phyloP scores from a whole-genome alignment of 2,329 filamentous ascomycete genomes.

The Rhynchosporium graminicola region DNA sequence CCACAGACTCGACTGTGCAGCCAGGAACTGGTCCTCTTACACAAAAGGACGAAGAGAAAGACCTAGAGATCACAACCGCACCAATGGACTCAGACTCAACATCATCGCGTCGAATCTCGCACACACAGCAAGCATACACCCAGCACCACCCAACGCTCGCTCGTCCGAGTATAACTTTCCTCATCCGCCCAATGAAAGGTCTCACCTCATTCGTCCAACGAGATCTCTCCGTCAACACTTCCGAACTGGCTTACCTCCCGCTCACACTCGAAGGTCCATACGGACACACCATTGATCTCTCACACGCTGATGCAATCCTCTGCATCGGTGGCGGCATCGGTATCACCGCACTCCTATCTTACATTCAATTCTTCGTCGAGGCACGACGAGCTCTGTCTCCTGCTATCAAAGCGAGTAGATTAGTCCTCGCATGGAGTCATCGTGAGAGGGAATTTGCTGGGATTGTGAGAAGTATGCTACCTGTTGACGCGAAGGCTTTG shows the following conservation, averaged over 20 bases:
- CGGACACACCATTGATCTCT: slow-evolving; percentile 30
- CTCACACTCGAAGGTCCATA: slow-evolving; percentile 20
- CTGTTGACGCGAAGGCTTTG: neutral
- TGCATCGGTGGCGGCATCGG: slow-evolving; percentile 51
- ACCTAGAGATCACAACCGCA: neutral
- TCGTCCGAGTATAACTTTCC: slow-evolving; percentile 12
- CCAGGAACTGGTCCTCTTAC: neutral
- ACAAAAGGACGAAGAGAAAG: slow-evolving; percentile 9
- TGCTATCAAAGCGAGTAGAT: neutral
- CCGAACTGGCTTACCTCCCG: neutral
- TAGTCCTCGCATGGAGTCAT: slow-evolving; percentile 14
- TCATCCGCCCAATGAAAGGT: slow-evolving; percentile 16
- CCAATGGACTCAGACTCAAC: neutral
- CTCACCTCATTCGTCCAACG: slow-evolving; percentile 5
- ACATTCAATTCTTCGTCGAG: slow-evolving; percentile 35
- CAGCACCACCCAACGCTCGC: neutral
- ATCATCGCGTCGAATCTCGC: neutral
- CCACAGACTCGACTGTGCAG: neutral
- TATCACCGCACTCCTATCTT: slow-evolving; percentile 47
- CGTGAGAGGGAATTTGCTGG: slow-evolving; percentile 3
- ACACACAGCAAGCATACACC: neutral
- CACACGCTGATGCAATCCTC: slow-evolving; percentile 43
- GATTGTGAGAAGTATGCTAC: slow-evolving; percentile 5
- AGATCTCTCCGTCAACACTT: neutral
- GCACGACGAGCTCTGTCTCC: neutral